A percentile compares a stretch with the other conserved stretches of the same genome.
Evolutionary conservation across 1,139 yeast genomes (phyloP).

Genomic region (Taiozyma sp.): DNA sequence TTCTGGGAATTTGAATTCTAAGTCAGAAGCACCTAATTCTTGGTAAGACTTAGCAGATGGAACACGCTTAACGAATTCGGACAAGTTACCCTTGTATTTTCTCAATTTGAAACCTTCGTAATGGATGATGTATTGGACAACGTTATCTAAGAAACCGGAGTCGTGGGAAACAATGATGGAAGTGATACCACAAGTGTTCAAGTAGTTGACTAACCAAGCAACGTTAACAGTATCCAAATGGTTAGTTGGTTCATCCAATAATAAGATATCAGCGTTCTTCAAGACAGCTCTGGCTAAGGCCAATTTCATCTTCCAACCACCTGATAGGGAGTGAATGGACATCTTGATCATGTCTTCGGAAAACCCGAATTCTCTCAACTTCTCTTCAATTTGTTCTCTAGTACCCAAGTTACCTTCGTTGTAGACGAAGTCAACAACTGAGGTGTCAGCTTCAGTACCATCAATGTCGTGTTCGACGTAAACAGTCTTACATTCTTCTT

Average conservation of each 20-base stretch:
- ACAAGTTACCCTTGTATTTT: conserved; percentile 99
- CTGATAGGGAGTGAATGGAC: conserved; percentile 96
- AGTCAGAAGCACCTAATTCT: conserved; percentile 96
- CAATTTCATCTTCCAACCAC: conserved; percentile 99
- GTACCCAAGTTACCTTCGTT: conserved; percentile 80
- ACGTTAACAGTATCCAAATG: conserved; percentile 99
- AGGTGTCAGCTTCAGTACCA: conserved; percentile 94
- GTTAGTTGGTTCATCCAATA: conserved; percentile 99
- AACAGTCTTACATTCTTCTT: conserved; percentile 97
- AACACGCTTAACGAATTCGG: conserved; percentile 97
- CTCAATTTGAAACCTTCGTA: conserved; percentile 99
- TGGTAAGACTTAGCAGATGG: conserved; percentile 99
- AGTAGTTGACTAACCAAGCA: conserved; percentile 99
- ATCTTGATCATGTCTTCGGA: conserved; percentile 82
- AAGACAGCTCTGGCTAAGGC: conserved; percentile 99
- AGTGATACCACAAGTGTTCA: conserved; percentile 96
- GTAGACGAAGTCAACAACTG: conserved; percentile 86
- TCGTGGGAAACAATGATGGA: conserved; percentile 99
- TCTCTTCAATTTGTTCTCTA: conserved; percentile 59
- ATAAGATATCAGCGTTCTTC: conserved; percentile 95
- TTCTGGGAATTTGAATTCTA: conserved; percentile 96
- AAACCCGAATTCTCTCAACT: conserved; percentile 87
- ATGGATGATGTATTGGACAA: conserved; percentile 96
- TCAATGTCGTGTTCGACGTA: conserved; percentile 99
- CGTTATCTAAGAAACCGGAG: conserved; percentile 98